Conservation (phyloP, 179 eudicot genomes). For the Actinidia arguta region DNA sequence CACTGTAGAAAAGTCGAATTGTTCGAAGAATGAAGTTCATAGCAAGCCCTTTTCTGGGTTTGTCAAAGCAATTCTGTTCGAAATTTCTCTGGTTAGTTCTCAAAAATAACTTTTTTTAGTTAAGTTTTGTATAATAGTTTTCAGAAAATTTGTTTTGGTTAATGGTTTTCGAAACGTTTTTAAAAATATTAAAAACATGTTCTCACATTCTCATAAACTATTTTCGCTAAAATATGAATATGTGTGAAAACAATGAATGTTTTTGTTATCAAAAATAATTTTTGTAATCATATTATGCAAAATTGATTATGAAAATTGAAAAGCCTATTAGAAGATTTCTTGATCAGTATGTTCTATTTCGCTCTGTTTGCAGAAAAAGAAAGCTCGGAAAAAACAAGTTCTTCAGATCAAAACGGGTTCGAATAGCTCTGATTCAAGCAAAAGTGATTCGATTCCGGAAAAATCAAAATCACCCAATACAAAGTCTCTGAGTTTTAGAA, state of each 20-base stretch:
- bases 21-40: background rate
- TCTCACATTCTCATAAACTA: too few species aligned
- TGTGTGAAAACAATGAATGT: too few species aligned
- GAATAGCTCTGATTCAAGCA: background rate
- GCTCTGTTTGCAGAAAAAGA: conserved; percentile 23
- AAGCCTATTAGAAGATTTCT: too few species aligned
- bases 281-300: too few species aligned
- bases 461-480: background rate
- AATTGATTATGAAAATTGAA: too few species aligned
- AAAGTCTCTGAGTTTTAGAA: background rate
- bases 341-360: background rate
- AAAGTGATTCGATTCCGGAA: background rate
- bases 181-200: too few species aligned
- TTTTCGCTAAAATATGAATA: too few species aligned
- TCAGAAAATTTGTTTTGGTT: too few species aligned
- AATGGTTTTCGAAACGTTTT: too few species aligned
- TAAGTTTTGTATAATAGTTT: too few species aligned
- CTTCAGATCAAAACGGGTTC: background rate
- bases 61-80: conserved; percentile 24
- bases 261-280: too few species aligned
- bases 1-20: background rate
- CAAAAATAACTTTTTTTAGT: too few species aligned
- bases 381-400: background rate
- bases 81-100: conserved; percentile 25
- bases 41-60: conserved; percentile 15